Percentiles rank a stretch among this genome's conserved stretches.
Evolutionary conservation across 768 basidiomycete genomes (phyloP).

Genomic region (Lyophyllum shimeji): DNA sequence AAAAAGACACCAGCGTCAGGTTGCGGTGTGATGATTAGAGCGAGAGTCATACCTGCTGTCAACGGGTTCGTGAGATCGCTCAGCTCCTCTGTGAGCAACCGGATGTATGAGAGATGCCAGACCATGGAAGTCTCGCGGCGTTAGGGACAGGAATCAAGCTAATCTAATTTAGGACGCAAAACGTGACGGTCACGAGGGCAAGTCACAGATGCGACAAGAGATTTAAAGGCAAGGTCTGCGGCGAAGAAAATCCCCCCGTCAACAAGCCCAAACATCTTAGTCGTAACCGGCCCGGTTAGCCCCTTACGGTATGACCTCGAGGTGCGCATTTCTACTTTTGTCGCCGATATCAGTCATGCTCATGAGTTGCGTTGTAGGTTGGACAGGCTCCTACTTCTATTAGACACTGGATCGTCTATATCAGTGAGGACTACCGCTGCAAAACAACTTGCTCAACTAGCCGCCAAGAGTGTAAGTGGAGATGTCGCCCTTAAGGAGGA

Average conservation of each 20-base stretch:
- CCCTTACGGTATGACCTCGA: conserved; percentile 74
- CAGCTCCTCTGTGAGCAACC: conserved; percentile 12
- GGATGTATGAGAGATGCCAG: conserved; percentile 16
- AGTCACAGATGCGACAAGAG: conserved; percentile 48
- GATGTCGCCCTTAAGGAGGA: conserved; percentile 78
- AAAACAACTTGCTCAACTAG: conserved; percentile 92
- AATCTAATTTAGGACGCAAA: conserved; percentile 21
- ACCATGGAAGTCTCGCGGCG: conserved; percentile 14
- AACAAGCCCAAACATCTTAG: conserved; percentile 43
- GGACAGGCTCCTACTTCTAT: conserved; percentile 93
- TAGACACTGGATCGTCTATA: conserved; percentile 91
- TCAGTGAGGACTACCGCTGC: conserved; percentile 94
- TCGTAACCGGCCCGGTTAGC: conserved; percentile 50
- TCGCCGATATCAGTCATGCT: background rate
- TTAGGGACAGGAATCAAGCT: conserved; percentile 16
- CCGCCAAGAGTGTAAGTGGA: conserved; percentile 79
- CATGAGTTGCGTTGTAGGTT: conserved; percentile 53
- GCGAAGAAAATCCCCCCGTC: conserved; percentile 58
- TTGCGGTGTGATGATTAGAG: background rate
- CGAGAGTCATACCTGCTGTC: conserved; percentile 9
- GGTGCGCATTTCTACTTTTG: conserved; percentile 37
- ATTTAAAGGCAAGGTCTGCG: conserved; percentile 59
- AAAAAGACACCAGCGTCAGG: background rate
- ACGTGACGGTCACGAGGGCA: conserved; percentile 38
- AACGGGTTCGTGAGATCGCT: conserved; percentile 11